phyloP scores from a whole-genome alignment of 352 stramenopile genomes.

The Pythium biforme region DNA sequence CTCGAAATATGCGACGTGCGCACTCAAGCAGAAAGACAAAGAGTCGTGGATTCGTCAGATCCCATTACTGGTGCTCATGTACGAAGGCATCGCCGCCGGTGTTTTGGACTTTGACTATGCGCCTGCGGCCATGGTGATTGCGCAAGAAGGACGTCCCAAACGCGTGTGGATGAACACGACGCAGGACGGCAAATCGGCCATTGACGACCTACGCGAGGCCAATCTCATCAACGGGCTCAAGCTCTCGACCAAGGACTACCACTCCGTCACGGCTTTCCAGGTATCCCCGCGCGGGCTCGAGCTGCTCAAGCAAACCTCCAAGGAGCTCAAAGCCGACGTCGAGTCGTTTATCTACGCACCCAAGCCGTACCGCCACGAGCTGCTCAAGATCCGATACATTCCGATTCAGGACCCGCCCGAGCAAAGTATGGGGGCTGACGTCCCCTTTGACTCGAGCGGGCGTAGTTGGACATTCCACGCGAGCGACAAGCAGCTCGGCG shows the following conservation, averaged over 20 bases:
- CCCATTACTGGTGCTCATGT: conserved; percentile 90
- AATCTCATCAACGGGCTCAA: conserved; percentile 66
- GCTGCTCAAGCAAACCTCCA: conserved; percentile 42
- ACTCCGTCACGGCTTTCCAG: conserved; percentile 63
- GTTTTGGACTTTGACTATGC: conserved; percentile 68
- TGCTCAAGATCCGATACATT: conserved; percentile 62
- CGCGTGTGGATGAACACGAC: conserved; percentile 70
- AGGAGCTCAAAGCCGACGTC: conserved; percentile 46
- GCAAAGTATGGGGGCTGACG: neutral
- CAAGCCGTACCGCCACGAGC: conserved; percentile 50
- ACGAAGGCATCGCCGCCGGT: conserved; percentile 58
- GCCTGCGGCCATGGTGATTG: conserved; percentile 51
- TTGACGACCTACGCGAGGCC: conserved; percentile 59
- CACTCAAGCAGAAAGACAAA: conserved; percentile 75
- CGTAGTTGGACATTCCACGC: conserved; percentile 40
- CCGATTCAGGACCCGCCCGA: conserved; percentile 47
- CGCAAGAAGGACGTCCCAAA: conserved; percentile 46
- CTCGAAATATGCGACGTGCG: conserved; percentile 83
- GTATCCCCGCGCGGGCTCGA: conserved; percentile 47
- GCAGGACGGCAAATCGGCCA: conserved; percentile 62
- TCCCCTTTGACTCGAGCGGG: conserved; percentile 8
- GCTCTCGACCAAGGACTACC: conserved; percentile 61
- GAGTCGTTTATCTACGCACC: conserved; percentile 61
- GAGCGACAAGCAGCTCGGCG: conserved; percentile 39
- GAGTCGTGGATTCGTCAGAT: conserved; percentile 94